phyloP scores from a whole-genome alignment of 2,329 filamentous ascomycete species.

The Acephala macrosclerotiorum region DNA sequence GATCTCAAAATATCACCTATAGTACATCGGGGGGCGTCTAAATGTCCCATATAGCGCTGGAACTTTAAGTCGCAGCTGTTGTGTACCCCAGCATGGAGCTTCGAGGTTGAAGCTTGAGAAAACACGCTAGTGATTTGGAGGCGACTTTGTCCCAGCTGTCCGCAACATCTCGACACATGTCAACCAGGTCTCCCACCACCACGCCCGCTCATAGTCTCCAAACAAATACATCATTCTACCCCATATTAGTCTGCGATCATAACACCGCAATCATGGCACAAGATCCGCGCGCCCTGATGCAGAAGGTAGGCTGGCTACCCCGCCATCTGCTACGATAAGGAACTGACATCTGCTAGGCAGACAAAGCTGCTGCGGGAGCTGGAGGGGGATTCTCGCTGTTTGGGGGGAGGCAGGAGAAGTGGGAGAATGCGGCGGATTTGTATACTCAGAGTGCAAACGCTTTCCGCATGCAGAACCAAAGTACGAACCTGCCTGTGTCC shows the following conservation, averaged over 20 bases:
- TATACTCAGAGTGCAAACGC: conserved; percentile 91
- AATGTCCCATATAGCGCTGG: background rate
- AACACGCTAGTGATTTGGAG: conserved; percentile 14
- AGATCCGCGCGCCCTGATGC: conserved; percentile 79
- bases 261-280: conserved; percentile 68
- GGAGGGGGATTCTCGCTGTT: conserved; percentile 88
- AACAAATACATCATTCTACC: conserved; percentile 3
- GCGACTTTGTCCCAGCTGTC: conserved; percentile 28
- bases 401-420: conserved; percentile 85
- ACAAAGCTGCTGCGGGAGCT: conserved; percentile 80
- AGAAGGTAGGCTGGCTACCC: conserved; percentile 66
- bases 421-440: conserved; percentile 85
- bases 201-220: conserved; percentile 7
- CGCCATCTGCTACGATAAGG: conserved; percentile 40
- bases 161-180: conserved; percentile 21
- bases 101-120: conserved; percentile 10
- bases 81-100: conserved; percentile 5
- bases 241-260: conserved; percentile 7
- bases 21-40: background rate
- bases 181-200: conserved; percentile 11
- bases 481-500: conserved; percentile 56
- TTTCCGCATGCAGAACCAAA: conserved; percentile 86
- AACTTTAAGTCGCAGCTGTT: conserved; percentile 6
- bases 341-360: conserved; percentile 67
- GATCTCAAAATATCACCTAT: background rate